A percentile compares a stretch with the other conserved stretches of the same genome.
phyloP scores from a whole-genome alignment of 371 early-diverging fungal genomes.

The Mucor saturninus region DNA sequence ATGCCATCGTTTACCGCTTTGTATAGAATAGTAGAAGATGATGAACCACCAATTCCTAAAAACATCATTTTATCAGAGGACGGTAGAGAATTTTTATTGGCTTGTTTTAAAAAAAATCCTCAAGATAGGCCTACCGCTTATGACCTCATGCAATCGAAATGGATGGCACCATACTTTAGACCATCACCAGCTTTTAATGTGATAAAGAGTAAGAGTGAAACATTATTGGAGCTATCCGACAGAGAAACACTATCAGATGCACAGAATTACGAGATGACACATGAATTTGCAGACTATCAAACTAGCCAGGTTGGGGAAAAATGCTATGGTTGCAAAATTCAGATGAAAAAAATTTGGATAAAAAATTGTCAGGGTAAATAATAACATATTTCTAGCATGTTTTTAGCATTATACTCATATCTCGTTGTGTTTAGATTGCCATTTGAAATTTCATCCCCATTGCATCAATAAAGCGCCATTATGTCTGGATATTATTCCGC shows the following conservation, averaged over 20 bases:
- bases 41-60: slow-evolving; percentile 80
- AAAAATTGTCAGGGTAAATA: slow-evolving; percentile 19
- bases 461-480: background rate
- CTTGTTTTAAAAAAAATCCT: slow-evolving; percentile 86
- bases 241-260: background rate
- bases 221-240: background rate
- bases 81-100: slow-evolving; percentile 71
- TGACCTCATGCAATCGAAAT: slow-evolving; percentile 64
- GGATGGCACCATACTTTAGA: slow-evolving; percentile 43
- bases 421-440: slow-evolving; percentile 6
- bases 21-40: slow-evolving; percentile 90
- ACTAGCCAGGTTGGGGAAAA: slow-evolving; percentile 5
- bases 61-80: slow-evolving; percentile 68
- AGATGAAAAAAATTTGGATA: slow-evolving; percentile 10
- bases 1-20: slow-evolving; percentile 84
- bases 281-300: slow-evolving; percentile 12
- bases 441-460: slow-evolving; percentile 7
- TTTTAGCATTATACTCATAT: background rate
- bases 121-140: slow-evolving; percentile 69
- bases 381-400: background rate
- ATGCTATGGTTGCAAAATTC: slow-evolving; percentile 10
- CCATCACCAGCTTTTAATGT: background rate
- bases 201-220: slow-evolving; percentile 18
- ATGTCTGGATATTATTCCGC: background rate
- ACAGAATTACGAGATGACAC: background rate